phyloP scores from a whole-genome alignment of 2,329 filamentous ascomycete genomes.

The Fusarium miscanthi region DNA sequence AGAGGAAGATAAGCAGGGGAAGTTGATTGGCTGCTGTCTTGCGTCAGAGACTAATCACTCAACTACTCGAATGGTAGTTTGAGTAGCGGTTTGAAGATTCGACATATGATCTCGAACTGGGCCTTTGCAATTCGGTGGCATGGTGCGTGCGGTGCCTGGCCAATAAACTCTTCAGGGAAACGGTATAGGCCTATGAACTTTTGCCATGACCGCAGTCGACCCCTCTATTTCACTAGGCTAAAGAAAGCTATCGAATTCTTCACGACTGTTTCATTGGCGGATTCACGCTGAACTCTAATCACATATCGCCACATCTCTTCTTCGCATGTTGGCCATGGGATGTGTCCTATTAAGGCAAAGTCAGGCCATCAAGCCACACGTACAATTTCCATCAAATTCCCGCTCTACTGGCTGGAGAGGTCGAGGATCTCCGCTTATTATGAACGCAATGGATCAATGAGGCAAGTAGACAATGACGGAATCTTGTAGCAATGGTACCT shows the following conservation, averaged over 20 bases:
- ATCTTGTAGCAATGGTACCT: not conserved
- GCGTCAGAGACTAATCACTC: accelerated
- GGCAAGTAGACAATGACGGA: too few species aligned
- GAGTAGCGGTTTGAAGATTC: not conserved
- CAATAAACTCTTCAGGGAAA: not conserved
- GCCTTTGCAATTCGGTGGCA: not conserved
- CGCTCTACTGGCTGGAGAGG: accelerated
- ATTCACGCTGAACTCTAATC: not conserved
- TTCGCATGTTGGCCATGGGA: not conserved
- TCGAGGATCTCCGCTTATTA: not conserved
- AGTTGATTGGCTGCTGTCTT: accelerated
- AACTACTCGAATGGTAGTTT: too few species aligned
- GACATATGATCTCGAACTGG: not conserved
- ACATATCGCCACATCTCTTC: not conserved
- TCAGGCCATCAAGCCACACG: not conserved
- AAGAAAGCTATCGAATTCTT: not conserved
- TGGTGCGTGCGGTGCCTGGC: not conserved
- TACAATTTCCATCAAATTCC: accelerated
- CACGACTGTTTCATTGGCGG: not conserved
- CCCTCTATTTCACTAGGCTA: not conserved
- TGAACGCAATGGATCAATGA: too few species aligned
- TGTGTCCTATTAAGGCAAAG: not conserved
- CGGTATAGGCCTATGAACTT: too few species aligned
- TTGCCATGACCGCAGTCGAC: not conserved
- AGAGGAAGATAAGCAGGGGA: accelerated